Evolutionary conservation across 2,329 filamentous ascomycete genomes (phyloP).

Genomic region (Phyllosticta paracitricarpa): DNA sequence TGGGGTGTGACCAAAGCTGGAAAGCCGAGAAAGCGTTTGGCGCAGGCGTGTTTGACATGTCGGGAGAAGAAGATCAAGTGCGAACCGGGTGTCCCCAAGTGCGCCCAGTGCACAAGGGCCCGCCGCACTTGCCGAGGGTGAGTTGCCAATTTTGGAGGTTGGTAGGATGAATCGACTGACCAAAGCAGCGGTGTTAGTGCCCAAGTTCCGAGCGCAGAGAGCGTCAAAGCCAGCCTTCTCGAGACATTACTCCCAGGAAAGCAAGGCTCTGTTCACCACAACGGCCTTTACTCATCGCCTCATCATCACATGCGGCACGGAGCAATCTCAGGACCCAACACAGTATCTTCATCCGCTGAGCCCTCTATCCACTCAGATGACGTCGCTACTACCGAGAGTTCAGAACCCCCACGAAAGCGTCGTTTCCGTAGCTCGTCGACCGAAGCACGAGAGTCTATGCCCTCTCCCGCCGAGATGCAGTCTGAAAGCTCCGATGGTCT

Average conservation of each 20-base stretch:
- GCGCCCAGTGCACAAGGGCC: slow-evolving; percentile 86
- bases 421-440: slow-evolving; percentile 5
- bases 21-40: slow-evolving; percentile 81
- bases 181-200: slow-evolving; percentile 1
- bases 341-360: not conserved
- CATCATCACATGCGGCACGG: not conserved
- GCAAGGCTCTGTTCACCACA: not conserved
- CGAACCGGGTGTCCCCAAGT: slow-evolving; percentile 77
- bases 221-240: not conserved
- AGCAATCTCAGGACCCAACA: not conserved
- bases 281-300: not conserved
- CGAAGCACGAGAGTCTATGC: not conserved
- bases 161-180: not conserved
- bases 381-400: not conserved
- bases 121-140: slow-evolving; percentile 68
- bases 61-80: slow-evolving; percentile 98
- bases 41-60: slow-evolving; percentile 87
- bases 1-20: slow-evolving; percentile 94
- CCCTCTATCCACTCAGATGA: not conserved
- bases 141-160: slow-evolving; percentile 13
- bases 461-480: not conserved
- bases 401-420: slow-evolving; percentile 5
- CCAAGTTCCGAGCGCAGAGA: slow-evolving; percentile 4
- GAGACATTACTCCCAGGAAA: not conserved
- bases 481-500: not conserved